Conservation (phyloP, 1,284 basidiomycete species). For the Ceratobasidium papillatum region DNA sequence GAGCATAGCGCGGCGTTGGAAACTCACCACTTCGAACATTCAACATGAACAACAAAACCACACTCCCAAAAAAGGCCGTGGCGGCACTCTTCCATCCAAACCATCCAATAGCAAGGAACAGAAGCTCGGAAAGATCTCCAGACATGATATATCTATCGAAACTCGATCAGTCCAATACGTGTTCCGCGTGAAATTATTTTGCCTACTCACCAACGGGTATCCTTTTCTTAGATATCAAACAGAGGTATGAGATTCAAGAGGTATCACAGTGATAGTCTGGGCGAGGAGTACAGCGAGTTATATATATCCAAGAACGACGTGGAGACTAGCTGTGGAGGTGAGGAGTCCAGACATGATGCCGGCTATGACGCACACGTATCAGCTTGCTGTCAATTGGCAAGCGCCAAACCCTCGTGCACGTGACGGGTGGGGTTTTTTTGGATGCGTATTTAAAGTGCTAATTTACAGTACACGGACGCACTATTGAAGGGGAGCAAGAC, state of each 20-base stretch:
- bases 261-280: background rate
- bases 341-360: constrained; percentile 9
- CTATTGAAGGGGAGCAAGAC: too few species aligned
- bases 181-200: background rate
- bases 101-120: constrained; percentile 38
- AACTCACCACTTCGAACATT: constrained; percentile 32
- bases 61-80: constrained; percentile 26
- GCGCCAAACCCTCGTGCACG: background rate
- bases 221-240: background rate
- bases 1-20: background rate
- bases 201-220: background rate
- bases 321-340: background rate
- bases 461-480: too few species aligned
- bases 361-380: constrained; percentile 7
- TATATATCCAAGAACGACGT: background rate
- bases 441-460: too few species aligned
- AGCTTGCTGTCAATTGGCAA: background rate
- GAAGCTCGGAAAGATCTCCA: constrained; percentile 36
- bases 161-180: background rate
- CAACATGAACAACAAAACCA: constrained; percentile 25
- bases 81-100: constrained; percentile 38
- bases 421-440: background rate
- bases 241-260: background rate
- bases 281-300: background rate
- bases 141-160: constrained; percentile 6